These are phyloP conservation scores for Fraxinus xanthoxyloides DNA, from an alignment of 305 asterid genomes.

Conservation along the genomic window DNA sequence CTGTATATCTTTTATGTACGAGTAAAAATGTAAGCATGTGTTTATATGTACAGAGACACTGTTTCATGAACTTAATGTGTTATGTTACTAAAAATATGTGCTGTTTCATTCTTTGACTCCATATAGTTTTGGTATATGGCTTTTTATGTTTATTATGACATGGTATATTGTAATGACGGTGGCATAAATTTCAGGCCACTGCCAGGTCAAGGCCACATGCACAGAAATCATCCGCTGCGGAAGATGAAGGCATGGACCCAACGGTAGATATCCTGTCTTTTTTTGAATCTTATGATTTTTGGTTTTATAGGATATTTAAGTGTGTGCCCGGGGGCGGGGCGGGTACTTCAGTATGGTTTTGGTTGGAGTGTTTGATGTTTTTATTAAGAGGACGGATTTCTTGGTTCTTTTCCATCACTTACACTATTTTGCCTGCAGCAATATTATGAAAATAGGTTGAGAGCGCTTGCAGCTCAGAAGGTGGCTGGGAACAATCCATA, in stretches of 20 bases:
- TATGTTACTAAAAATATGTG: neutral
- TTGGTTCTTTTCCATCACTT: neutral
- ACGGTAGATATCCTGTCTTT: conserved; percentile 41
- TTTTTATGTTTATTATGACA: neutral
- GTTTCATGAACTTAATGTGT: neutral
- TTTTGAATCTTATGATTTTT: neutral
- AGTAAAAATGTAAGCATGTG: neutral
- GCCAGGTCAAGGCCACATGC: conserved; percentile 39
- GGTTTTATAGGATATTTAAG: neutral
- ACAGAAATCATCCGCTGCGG: conserved; percentile 56
- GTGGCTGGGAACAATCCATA: conserved; percentile 64
- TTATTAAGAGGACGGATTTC: neutral
- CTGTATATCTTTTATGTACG: neutral
- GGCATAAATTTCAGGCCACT: conserved; percentile 37
- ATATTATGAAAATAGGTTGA: conserved; percentile 73
- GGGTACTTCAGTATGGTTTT: neutral
- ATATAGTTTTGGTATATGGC: neutral
- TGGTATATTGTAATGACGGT: neutral
- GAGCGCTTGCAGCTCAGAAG: conserved; percentile 59
- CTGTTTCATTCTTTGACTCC: conserved; percentile 9
- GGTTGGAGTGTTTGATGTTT: neutral
- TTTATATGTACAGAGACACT: neutral
- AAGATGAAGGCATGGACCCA: conserved; percentile 85
- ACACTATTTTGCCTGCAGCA: conserved; percentile 45
- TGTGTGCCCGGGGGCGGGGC: neutral